Evolutionary conservation across 2,329 filamentous ascomycete genomes (phyloP), one percentile per base, ranked within the genome.

Genomic region (Basipetospora chlamydospora): DNA sequence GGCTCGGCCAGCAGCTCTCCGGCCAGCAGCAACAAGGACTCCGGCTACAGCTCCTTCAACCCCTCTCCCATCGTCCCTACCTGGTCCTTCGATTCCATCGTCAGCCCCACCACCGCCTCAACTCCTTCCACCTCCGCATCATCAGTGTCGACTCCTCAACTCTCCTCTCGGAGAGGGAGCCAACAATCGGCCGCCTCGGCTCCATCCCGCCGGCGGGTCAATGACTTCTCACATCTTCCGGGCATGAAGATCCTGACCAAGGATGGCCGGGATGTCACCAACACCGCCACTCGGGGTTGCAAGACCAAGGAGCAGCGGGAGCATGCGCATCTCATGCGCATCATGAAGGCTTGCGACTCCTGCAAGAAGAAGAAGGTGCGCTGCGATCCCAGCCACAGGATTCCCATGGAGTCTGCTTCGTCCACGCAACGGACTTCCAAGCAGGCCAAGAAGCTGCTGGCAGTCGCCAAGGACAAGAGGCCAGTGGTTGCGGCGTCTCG

Each of bases 241-340:
- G 73, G 74, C 36, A 77, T 78, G 70, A 74, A 73, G 50, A 78
- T 79, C 43, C 64, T 78, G 59, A 78, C 73, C 40, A 69, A 64
- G 50, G 72, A 75, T 43, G 74, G 74, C 33, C 56, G 58, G 28
- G 74, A 79, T 49, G 67, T 79, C 39, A 79, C 74, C 30, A 70
- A 74, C 52, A 64, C 67, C 38, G 70, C 70, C 11, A 73, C 70
- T 12, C 64, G 73, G 26, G 72, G 73, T 23, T 72, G 66, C 52
- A 78, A 77, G 58, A 75, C 74, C 36, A 75, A 74, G 61, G 73
- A 77, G 59, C 73, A 78, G 59, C 66, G 74, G 23, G 73, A 77
- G 37, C 74, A 77, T 48, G 74, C 74, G 5, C 73, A 77, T 45
- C 56, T 77, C 32, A 78, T 79, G 70, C 62, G 74, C 41, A 73